A percentile compares a stretch with the other conserved stretches of the same genome.
Evolutionary conservation across 306 rosid species (phyloP).

Genomic region (Begonia fuchsioides): DNA sequence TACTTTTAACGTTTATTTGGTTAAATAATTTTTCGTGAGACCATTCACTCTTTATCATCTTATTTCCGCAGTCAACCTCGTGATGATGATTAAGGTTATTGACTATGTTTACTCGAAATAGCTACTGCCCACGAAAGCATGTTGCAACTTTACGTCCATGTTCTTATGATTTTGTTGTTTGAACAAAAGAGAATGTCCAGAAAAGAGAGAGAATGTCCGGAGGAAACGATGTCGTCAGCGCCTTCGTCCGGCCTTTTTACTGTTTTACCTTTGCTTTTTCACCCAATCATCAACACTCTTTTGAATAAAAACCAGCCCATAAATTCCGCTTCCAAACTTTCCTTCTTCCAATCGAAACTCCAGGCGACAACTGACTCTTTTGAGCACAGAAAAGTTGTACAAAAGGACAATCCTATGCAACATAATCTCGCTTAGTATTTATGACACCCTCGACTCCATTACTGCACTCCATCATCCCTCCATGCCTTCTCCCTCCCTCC

Average conservation of each 20-base stretch:
- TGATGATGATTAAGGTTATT: too few relatives aligned
- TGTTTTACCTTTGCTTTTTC: conserved; percentile 41
- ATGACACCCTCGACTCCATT: conserved; percentile 8
- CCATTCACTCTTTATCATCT: too few relatives aligned
- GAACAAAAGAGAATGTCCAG: conserved; percentile 41
- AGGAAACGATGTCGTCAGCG: conserved; percentile 30
- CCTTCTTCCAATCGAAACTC: conserved; percentile 47
- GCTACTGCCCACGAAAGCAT: too few relatives aligned
- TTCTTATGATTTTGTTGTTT: neutral
- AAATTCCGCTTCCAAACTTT: too few relatives aligned
- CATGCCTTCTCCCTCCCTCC: neutral
- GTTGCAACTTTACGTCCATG: too few relatives aligned
- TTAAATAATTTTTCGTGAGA: too few relatives aligned
- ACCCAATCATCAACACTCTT: conserved; percentile 53
- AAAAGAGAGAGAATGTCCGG: conserved; percentile 41
- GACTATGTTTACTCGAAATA: too few relatives aligned
- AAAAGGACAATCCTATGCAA: conserved; percentile 38
- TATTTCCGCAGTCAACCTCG: too few relatives aligned
- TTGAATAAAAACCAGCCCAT: conserved; percentile 31
- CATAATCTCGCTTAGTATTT: conserved; percentile 41
- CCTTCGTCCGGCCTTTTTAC: conserved; percentile 6
- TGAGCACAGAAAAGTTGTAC: conserved; percentile 37
- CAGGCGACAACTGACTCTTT: conserved; percentile 40
- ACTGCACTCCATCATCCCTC: too few relatives aligned
- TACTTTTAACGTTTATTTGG: too few relatives aligned